Evolutionary conservation across 140 eudicot species (phyloP).

Genomic region (Bidens hawaiensis): DNA sequence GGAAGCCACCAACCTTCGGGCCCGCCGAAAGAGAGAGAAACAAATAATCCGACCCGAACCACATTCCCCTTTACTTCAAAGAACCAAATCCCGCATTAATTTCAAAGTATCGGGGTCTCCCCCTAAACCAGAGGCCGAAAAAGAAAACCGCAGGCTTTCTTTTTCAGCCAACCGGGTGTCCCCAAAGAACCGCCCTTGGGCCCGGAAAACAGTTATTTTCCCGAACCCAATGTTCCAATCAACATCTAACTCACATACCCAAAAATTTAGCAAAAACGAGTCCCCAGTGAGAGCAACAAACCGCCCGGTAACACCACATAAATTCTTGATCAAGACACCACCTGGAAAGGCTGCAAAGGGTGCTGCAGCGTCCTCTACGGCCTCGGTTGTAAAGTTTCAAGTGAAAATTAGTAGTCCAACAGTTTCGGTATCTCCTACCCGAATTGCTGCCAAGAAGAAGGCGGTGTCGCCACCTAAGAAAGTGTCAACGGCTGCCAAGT

Average conservation of each 20-base stretch:
- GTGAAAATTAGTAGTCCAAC: slow-evolving; percentile 57
- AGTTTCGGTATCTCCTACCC: slow-evolving; percentile 39
- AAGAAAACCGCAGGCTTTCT: slow-evolving; percentile 45
- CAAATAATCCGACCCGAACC: slow-evolving; percentile 43
- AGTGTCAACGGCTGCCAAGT: slow-evolving; percentile 45
- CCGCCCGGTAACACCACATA: slow-evolving; percentile 60
- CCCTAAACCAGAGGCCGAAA: slow-evolving; percentile 34
- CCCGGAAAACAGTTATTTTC: slow-evolving; percentile 69
- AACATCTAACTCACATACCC: slow-evolving; percentile 50
- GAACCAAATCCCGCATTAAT: slow-evolving; percentile 72
- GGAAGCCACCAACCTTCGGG: slow-evolving; percentile 52
- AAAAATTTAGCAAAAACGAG: slow-evolving; percentile 42
- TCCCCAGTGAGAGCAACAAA: slow-evolving; percentile 53
- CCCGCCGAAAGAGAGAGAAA: slow-evolving; percentile 69
- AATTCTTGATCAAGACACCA: slow-evolving; percentile 84
- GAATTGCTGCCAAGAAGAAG: slow-evolving; percentile 31
- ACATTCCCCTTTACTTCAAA: slow-evolving; percentile 44
- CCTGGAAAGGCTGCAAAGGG: slow-evolving; percentile 19
- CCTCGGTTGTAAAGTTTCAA: slow-evolving; percentile 48
- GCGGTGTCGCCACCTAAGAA: slow-evolving; percentile 33
- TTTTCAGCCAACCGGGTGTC: slow-evolving; percentile 74
- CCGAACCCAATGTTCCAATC: slow-evolving; percentile 82
- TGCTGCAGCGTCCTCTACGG: slow-evolving; percentile 13
- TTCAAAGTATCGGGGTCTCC: slow-evolving; percentile 60
- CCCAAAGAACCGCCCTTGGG: slow-evolving; percentile 88